phyloP scores from a whole-genome alignment of 345 rosid genomes.

The Eucalyptus pauciflora region DNA sequence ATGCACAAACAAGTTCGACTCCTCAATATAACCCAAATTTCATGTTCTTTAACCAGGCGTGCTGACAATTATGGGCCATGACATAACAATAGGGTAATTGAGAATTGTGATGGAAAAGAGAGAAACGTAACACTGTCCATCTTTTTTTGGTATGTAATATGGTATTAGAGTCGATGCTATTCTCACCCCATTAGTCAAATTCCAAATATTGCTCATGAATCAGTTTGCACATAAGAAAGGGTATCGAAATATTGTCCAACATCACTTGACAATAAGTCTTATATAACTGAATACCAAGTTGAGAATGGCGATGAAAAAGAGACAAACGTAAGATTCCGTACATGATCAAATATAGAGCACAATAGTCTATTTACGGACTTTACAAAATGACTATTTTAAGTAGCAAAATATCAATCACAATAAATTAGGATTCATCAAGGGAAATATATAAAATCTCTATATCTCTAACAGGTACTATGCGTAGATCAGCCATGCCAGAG shows the following conservation, averaged over 20 bases:
- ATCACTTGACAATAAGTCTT: too few relatives aligned
- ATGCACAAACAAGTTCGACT: not conserved
- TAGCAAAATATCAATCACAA: not conserved
- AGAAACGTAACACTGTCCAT: not conserved
- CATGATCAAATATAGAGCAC: not conserved
- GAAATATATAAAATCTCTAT: not conserved
- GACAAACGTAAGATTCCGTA: too few relatives aligned
- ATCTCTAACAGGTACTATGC: not conserved
- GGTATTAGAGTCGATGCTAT: rapidly evolving
- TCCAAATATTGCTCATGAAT: not conserved
- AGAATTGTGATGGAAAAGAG: not conserved
- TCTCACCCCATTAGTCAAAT: rapidly evolving
- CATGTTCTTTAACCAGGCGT: not conserved
- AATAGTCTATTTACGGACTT: not conserved
- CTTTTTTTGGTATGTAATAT: not conserved
- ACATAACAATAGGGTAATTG: not conserved
- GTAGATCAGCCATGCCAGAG: not conserved
- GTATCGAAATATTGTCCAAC: too few relatives aligned
- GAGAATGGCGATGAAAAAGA: too few relatives aligned
- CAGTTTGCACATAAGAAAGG: rapidly evolving
- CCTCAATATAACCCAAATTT: not conserved
- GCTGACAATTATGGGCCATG: not conserved
- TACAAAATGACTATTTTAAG: not conserved
- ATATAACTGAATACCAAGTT: too few relatives aligned
- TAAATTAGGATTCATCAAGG: too few relatives aligned